Conservation (phyloP, 805 yeast genomes). For the Kluyveromyces siamensis region DNA sequence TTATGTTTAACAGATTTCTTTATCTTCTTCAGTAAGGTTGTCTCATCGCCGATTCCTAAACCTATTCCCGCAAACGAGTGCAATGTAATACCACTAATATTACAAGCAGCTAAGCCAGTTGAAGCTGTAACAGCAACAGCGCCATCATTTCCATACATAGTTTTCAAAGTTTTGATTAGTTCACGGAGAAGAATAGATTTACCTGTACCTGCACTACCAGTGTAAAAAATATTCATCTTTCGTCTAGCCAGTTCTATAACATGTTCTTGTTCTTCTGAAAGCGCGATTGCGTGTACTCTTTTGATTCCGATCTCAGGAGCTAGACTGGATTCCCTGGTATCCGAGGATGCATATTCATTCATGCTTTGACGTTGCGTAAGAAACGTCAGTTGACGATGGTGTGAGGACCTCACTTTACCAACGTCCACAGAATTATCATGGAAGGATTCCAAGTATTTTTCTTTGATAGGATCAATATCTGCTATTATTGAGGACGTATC, state of each 20-base stretch:
- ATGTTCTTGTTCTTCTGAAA: slow-evolving; percentile 55
- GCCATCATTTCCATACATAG: slow-evolving; percentile 34
- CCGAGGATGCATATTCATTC: slow-evolving; percentile 2
- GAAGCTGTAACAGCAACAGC: slow-evolving; percentile 74
- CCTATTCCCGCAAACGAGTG: slow-evolving; percentile 78
- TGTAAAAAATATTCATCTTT: slow-evolving; percentile 73
- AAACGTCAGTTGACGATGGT: slow-evolving; percentile 1
- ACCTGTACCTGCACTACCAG: slow-evolving; percentile 99
- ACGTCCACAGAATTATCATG: neutral
- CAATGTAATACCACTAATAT: slow-evolving; percentile 69
- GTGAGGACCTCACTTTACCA: neutral
- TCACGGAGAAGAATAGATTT: slow-evolving; percentile 76
- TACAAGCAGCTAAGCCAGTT: slow-evolving; percentile 77
- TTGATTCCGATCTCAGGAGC: slow-evolving; percentile 3
- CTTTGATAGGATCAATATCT: neutral
- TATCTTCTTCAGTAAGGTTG: slow-evolving; percentile 41
- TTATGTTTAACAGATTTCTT: slow-evolving; percentile 41
- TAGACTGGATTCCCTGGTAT: slow-evolving; percentile 1
- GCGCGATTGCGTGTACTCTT: slow-evolving; percentile 12
- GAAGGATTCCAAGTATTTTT: neutral
- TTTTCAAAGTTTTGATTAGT: slow-evolving; percentile 45
- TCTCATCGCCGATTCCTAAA: slow-evolving; percentile 47
- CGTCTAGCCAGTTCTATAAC: slow-evolving; percentile 55
- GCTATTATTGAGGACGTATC: neutral
- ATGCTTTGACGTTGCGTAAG: slow-evolving; percentile 1